Evolutionary conservation across 768 basidiomycete species (phyloP), one percentile per base, ranked within the genome.

Genomic region (Strobilomyces dryophilus): DNA sequence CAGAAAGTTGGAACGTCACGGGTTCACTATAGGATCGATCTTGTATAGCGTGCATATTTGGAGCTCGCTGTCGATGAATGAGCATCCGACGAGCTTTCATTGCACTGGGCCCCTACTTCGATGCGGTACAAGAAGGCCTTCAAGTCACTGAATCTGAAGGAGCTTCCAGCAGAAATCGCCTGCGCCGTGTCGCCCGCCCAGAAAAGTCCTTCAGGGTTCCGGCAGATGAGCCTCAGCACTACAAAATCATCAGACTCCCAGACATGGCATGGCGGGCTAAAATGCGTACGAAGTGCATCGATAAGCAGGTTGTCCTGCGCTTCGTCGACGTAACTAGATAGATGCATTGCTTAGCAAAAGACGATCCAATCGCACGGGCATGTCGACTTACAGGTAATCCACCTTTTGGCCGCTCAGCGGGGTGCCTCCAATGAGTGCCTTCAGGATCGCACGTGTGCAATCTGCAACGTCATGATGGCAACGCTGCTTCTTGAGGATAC

Each of bases 251-350:
- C 21, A 68, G 32, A 29, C 32, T n/a, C 20, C 1, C 10, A 29
- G 46, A 32, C 26, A 47, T 18, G 35, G 5, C 1, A 43, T 31
- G 14, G 32, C 15, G 31, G 34, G n/a, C n/a, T n/a, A n/a, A n/a
- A n/a, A n/a, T 17, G 64, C 77, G 32, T 64, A 87, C 86, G 55
- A 17, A 80, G 70, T 1, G 79, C 73, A 61, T 89, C 86, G 8
- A 88, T 78, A 79, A 29, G 29, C 3, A 29, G 29, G 8, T 29
- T 29, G 5, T 29, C 29, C 8, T 29, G 29, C 8, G 29, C 82
- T 66, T 89, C 87, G 43, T 89, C 87, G 2, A 89, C 74, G 59
- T 87, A 89, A 11, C 86, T 65, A 6, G 11, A 37, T 34, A n/a
- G n/a, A 24, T 37, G n/a, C 8, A n/a, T n/a, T 1, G 8, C 14